phyloP scores from a whole-genome alignment of 345 rosid genomes.

The Euphorbia pulcherrima region DNA sequence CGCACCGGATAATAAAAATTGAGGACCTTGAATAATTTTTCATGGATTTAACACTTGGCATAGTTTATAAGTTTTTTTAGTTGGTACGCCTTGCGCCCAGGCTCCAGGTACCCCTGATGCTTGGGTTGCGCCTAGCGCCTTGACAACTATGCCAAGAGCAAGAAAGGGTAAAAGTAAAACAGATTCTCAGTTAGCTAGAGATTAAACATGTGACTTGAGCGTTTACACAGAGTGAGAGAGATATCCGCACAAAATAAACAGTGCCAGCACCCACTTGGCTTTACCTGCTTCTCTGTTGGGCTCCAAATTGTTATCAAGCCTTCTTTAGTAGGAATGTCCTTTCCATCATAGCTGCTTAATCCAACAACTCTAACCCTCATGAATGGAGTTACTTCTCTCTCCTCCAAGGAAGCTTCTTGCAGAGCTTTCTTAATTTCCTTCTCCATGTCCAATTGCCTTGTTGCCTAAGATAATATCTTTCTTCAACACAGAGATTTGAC shows the following conservation, averaged over 20 bases:
- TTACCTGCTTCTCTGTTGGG: slow-evolving; percentile 86
- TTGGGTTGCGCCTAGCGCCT: no score
- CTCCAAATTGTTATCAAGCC: slow-evolving; percentile 90
- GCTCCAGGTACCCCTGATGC: no score
- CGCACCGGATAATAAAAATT: no score
- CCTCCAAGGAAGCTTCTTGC: slow-evolving; percentile 59
- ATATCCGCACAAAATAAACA: slow-evolving; percentile 3
- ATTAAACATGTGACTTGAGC: background rate
- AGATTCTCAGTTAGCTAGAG: background rate
- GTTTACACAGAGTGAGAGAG: slow-evolving; percentile 6
- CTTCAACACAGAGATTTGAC: slow-evolving; percentile 1
- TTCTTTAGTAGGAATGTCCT: slow-evolving; percentile 44
- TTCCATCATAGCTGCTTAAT: slow-evolving; percentile 38
- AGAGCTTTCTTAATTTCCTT: slow-evolving; percentile 65
- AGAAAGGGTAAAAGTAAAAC: background rate
- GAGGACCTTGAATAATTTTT: no score
- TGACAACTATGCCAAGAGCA: no score
- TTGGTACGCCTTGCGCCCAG: no score
- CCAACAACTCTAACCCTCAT: slow-evolving; percentile 87
- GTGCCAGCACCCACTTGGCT: slow-evolving; percentile 9
- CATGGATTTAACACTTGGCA: no score
- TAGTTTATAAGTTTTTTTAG: no score
- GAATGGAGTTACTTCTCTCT: slow-evolving; percentile 80
- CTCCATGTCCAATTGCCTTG: slow-evolving; percentile 56
- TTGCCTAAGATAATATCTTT: slow-evolving; percentile 44